Base-by-base conservation (phyloP, 78 protist species). In the Diacronema lutheri region DNA sequence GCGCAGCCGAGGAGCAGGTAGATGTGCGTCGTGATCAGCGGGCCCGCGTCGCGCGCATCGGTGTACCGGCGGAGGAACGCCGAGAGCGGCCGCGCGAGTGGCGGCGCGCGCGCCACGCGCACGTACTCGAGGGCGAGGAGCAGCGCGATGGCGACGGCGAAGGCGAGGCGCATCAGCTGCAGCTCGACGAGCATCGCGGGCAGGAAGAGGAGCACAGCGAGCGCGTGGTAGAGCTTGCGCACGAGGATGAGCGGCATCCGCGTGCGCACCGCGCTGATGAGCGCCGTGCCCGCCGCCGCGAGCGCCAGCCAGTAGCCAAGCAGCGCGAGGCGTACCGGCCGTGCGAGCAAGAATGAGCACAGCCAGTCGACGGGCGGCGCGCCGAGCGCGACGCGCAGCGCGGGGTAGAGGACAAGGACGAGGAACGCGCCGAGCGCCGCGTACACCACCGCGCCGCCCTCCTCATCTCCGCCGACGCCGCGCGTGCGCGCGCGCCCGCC, bases 1-100 rank as follows among this genome's bases (percentile, higher is more conserved):
- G 96, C 90, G 60, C 96, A 93, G 9, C 96, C 96, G 1, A 88
- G 6, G n/a, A 93, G 69, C 35, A 93, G 81, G 84, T 93, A 89
- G 13, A 80, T 33, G 65, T 93, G 96, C 40, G 94, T 89, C 10
- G 90, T 73, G 35, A 93, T 77, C 20, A 90, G 50, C 7, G 71
- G 12, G 35, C 96, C 96, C 21, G 55, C 44, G 69, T 93, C 96
- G 62, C 91, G 85, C 19, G 35, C 26, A 55, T 93, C 96, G 29
- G 88, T 9, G 76, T 86, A 92, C n/a, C 46, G 31, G 20, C 46
- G 50, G 91, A 89, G 77, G 38, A 89, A 86, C 12, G 1, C 35
- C 2, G 26, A 5, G 21, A 89, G 33, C 1, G 44, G 26, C 0
- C 9, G 1, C 3, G 69, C 85, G 9, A 92, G 40, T 40, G 95